Evolutionary conservation across 768 basidiomycete species (phyloP), one percentile per base, ranked within the genome.

Genomic region (Hebeloma cylindrosporum): DNA sequence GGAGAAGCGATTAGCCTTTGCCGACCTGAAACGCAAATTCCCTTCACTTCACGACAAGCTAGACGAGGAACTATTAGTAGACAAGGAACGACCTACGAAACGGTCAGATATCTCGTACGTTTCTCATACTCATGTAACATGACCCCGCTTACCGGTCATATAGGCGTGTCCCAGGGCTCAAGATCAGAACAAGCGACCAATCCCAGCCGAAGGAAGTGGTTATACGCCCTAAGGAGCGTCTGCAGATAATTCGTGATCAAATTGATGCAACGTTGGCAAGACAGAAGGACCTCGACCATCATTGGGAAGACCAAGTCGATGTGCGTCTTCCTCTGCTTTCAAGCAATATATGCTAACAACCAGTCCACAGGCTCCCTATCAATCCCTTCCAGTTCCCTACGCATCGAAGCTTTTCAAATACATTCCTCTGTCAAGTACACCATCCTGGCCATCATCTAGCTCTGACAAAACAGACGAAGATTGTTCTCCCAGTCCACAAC

Each of bases 221-320:
- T 2, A 72, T 87, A 11, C 74, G 75, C 2, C 88, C 88, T 0
- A 82, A 71, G 61, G 85, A 89, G 48, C 82, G 89, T 21, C 67
- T 75, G 36, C 70, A 71, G 1, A 65, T 72, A 8, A 84, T 92
- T 50, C 75, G 70, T 45, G 74, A 72, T 34, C 75, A 77, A 59
- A 77, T 87, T 60, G 88, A 85, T 58, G 71, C 72, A n/a, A 72
- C 78, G 33, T 63, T 85, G 59, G 69, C 63, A 18, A 70, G 70
- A 37, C 82, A 84, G 61, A 85, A 84, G 60, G 87, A 93, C 38
- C 64, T 73, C 35, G 88, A 93, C 56, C 77, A 83, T 37, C 77
- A 81, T 38, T 95, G 91, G 85, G 93, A 95, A 54, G 93, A 97
- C 59, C 71, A 75, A 40, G 75, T 90, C 52, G 93, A 96, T 65